Evolutionary conservation across 2,329 filamentous ascomycete species (phyloP).

Genomic region (Aspergillus tamarii): DNA sequence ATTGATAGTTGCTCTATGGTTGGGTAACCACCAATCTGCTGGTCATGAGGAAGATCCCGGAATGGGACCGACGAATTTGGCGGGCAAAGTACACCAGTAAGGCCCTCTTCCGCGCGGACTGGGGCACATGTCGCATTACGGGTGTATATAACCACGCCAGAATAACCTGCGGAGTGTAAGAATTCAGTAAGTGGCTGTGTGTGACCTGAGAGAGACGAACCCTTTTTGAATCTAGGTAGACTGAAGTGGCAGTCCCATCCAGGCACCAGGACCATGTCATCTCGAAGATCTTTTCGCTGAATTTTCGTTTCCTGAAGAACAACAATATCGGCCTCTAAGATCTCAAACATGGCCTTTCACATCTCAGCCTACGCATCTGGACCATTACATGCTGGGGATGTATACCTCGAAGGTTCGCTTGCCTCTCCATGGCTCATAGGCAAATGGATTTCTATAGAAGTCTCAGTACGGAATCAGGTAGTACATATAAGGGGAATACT

Average conservation of each 20-base stretch:
- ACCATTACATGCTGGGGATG: not conserved
- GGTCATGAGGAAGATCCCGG: conserved; percentile 70
- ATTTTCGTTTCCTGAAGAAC: conserved; percentile 97
- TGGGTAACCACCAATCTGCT: conserved; percentile 90
- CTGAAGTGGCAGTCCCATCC: conserved; percentile 98
- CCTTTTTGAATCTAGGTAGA: conserved; percentile 90
- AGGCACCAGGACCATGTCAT: conserved; percentile 93
- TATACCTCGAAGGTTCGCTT: conserved; percentile 69
- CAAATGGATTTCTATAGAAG: conserved; percentile 71
- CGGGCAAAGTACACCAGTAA: conserved; percentile 77
- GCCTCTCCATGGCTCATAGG: conserved; percentile 81
- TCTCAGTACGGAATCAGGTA: not conserved
- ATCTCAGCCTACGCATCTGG: not conserved
- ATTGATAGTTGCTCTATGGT: conserved; percentile 66
- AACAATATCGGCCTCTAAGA: conserved; percentile 87
- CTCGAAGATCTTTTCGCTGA: conserved; percentile 83
- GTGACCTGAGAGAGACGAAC: conserved; percentile 46
- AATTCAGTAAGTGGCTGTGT: not conserved
- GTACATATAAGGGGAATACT: not conserved
- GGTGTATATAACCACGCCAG: conserved; percentile 93
- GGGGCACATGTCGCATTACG: conserved; percentile 83
- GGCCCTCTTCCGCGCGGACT: conserved; percentile 89
- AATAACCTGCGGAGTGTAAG: conserved; percentile 69
- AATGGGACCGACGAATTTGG: conserved; percentile 73
- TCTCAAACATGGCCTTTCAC: conserved; percentile 84